These are phyloP conservation scores for Dryas alaskensis DNA, from an alignment of 306 rosid genomes.

Conservation along the genomic window DNA sequence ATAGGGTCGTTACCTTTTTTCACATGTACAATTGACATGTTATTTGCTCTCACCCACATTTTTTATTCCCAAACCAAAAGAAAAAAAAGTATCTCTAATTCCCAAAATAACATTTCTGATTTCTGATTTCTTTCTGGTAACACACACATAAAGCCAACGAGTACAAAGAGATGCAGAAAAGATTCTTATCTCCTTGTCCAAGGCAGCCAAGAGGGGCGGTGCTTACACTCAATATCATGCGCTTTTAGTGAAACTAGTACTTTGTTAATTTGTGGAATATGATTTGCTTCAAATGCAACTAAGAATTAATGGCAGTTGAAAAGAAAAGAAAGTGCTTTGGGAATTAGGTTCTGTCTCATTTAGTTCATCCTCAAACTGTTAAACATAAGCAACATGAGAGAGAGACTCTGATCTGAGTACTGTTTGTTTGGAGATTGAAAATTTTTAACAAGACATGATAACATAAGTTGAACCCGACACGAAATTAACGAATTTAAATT, in stretches of 20 bases:
- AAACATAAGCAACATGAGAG: not conserved
- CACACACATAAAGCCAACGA: not conserved
- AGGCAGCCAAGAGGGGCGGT: slow-evolving; percentile 12
- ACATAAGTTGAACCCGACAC: too few species aligned
- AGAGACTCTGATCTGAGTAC: not conserved
- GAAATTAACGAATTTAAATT: too few species aligned
- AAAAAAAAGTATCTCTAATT: not conserved
- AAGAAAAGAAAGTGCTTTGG: not conserved
- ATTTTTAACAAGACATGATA: too few species aligned
- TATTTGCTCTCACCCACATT: too few species aligned
- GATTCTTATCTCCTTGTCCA: slow-evolving; percentile 28
- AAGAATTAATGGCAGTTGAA: not conserved
- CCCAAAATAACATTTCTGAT: not conserved
- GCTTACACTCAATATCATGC: not conserved
- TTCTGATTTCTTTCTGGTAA: too few species aligned
- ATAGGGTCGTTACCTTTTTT: not conserved
- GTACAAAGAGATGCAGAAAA: not conserved
- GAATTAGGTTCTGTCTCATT: slow-evolving; percentile 5
- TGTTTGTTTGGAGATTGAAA: too few species aligned
- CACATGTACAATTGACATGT: not conserved
- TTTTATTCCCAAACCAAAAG: not conserved
- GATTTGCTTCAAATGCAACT: slow-evolving; percentile 8
- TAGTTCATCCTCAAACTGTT: not conserved
- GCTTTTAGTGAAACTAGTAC: not conserved
- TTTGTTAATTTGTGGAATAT: slow-evolving; percentile 4